Evolutionary conservation across 495 filamentous ascomycete species (phyloP), one percentile per base, ranked within the genome.

Genomic region (Podospora pseudoanserina): DNA sequence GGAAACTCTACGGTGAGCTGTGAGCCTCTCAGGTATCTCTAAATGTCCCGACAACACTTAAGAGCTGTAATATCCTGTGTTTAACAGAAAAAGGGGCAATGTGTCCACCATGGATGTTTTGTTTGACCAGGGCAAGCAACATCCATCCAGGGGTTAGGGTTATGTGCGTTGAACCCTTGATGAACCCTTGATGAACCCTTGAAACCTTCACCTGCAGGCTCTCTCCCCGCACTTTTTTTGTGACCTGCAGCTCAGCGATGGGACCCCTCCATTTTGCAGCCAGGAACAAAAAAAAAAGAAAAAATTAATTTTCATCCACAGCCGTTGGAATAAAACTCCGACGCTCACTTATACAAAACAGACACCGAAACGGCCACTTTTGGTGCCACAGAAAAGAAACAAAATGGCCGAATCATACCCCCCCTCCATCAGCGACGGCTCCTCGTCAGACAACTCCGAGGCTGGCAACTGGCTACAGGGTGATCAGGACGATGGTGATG

Each of bases 391-490:
- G 18, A 62, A 5, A n/a, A 63, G 53, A 39, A 18, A 63, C 18
- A 65, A 30, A 65, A 75, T 75, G 73, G 66, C 71, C 9, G 71
- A 75, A 66, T 67, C 69, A 9, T 73, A 69, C 69, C 73, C 72
- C 34, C 62, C 63, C 60, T 67, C 63, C 57, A 64, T 66, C 65
- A 63, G 63, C 30, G 67, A 68, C 0, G 66, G 34, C 18, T 70
- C 72, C n/a, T 73, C 72, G 19, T 77, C 75, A 18, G 70, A 68
- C 65, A 78, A 63, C 61, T 63, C 61, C 13, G 61, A 85, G 57
- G 90, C 91, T 60, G 88, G 89, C 75, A 88, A 87, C 23, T 97
- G 93, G 93, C 88, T 92, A 76, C 92, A 96, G 78, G 85, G 89
- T 30, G 87, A 90, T 68, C 67, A 74, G 19, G 79, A 83, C 32